Evolutionary conservation across 192 early-diverging fungal genomes (phyloP), one percentile per base, ranked within the genome.

Genomic region (Entophlyctis luteolus): DNA sequence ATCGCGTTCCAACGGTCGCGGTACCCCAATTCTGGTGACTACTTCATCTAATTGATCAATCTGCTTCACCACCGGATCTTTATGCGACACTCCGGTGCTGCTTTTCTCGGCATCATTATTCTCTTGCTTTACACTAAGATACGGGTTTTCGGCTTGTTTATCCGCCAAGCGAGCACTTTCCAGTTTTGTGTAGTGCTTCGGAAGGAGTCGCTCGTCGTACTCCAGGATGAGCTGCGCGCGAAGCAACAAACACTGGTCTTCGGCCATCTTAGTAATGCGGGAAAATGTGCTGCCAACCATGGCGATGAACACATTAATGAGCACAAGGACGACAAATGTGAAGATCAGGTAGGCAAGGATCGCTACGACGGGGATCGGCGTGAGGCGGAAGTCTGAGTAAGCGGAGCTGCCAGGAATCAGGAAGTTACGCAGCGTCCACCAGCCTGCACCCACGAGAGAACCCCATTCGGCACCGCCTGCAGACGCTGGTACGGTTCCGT

Each of bases 201-300:
- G 10, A 18, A 63, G 45, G 25, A 63, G 25, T 4, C 31, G 5
- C 32, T 63, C 33, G 31, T 63, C 62, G 31, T 63, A 63, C 25
- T 63, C 47, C 62, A 63, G 48, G 35, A 63, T 63, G 33, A 63
- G 46, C 18, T 63, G 62, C 8, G 62, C 62, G 5, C 62, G 62
- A 33, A 42, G 46, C 18, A 63, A 48, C 1, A 63, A 32, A 45
- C 62, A 63, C 33, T 50, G 33, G 47, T 63, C 45, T 18, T 5
- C 35, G 10, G 62, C n/a, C 4, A 18, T 6, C 8, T 14, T 10
- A 22, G 45, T 48, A 18, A 63, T 33, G 8, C 27, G 2, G 12
- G 22, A n/a, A 34, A 63, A 63, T 31, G 62, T 50, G 42, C 5
- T 34, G 10, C 28, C 27, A 14, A 63, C 48, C 62, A 63, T 63